Percentiles rank a stretch among this genome's conserved stretches.
Conservation (phyloP, 768 basidiomycete genomes). For the Tephrocybe sp. region DNA sequence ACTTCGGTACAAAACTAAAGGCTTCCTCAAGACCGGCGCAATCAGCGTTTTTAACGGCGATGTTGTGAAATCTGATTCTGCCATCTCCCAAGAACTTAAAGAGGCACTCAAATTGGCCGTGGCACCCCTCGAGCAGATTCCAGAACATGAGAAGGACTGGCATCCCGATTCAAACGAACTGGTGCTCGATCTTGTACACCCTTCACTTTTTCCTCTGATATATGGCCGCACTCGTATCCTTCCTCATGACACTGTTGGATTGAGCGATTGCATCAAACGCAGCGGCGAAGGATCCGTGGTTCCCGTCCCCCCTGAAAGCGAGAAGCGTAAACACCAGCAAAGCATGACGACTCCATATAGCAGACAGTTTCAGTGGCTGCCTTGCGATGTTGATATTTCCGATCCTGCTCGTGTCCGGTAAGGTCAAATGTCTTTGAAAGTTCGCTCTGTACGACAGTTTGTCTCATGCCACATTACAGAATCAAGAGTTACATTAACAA, state of each 20-base stretch:
- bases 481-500: constrained; percentile 43
- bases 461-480: constrained; percentile 10
- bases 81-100: constrained; percentile 20
- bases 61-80: constrained; percentile 26
- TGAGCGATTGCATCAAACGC: constrained; percentile 15
- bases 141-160: constrained; percentile 36
- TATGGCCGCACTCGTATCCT: constrained; percentile 26
- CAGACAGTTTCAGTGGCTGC: constrained; percentile 20
- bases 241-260: constrained; percentile 4
- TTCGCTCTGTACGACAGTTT: neutral
- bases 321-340: neutral
- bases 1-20: constrained; percentile 16
- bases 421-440: neutral
- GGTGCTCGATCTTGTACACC: constrained; percentile 43
- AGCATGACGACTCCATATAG: neutral
- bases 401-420: constrained; percentile 16
- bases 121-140: constrained; percentile 30
- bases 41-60: neutral
- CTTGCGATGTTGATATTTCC: constrained; percentile 29
- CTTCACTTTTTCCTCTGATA: constrained; percentile 35
- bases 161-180: constrained; percentile 37
- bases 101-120: constrained; percentile 18
- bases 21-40: constrained; percentile 12
- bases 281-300: constrained; percentile 15
- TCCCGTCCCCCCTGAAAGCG: constrained; percentile 6